These are phyloP conservation scores for Xylaria sp. DNA, from an alignment of 2,329 filamentous ascomycete species.

Conservation along the genomic window DNA sequence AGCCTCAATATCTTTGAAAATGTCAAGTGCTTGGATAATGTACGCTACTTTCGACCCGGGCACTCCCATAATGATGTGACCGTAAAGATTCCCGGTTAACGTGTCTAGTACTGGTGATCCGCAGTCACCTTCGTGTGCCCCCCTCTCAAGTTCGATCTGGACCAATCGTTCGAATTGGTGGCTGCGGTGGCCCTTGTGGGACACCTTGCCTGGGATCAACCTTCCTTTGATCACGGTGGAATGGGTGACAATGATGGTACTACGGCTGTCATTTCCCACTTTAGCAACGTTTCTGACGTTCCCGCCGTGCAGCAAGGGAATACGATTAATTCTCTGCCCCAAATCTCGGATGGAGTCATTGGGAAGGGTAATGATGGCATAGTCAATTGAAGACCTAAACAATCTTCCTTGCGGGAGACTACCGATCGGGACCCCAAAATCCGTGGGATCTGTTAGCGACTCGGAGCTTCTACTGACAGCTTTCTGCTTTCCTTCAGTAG, in stretches of 20 bases:
- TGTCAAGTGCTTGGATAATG: background rate
- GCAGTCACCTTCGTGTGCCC: slow-evolving; percentile 4
- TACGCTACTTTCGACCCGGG: slow-evolving; percentile 6
- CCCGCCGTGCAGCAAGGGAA: no score
- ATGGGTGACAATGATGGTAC: background rate
- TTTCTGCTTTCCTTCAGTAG: background rate
- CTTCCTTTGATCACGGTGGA: background rate
- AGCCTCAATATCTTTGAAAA: slow-evolving; percentile 5
- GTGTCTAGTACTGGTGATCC: slow-evolving; percentile 12
- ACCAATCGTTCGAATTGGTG: background rate
- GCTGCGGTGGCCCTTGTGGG: background rate
- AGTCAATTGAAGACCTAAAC: background rate
- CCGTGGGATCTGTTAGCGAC: background rate
- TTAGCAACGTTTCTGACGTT: background rate
- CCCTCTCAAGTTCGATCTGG: background rate
- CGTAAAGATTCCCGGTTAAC: background rate
- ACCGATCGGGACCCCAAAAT: background rate
- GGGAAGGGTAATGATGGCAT: slow-evolving; percentile 2
- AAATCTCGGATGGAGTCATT: background rate
- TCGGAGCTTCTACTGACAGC: background rate
- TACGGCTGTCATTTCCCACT: background rate
- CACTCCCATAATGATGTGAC: slow-evolving; percentile 17
- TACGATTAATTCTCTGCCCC: background rate
- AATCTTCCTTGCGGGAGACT: background rate
- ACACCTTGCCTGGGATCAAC: background rate